Evolutionary conservation across 2,329 filamentous ascomycete genomes (phyloP).

Genomic region (Xylariaceae sp.): DNA sequence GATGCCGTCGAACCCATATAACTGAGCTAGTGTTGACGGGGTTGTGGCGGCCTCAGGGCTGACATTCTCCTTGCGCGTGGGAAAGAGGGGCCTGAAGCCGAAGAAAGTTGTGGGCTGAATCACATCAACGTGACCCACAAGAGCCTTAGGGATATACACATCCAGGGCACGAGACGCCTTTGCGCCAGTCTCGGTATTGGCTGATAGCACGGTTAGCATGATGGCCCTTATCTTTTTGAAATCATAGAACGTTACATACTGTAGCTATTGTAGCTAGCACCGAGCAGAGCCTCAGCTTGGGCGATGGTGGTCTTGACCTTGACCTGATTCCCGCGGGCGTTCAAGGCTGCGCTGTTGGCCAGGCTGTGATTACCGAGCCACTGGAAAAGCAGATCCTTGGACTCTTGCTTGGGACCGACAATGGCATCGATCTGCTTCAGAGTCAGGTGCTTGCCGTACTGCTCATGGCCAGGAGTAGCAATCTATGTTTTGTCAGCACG

Average conservation of each 20-base stretch:
- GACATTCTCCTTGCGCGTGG: background rate
- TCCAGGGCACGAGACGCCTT: slow-evolving; percentile 1
- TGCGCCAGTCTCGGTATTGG: slow-evolving; percentile 3
- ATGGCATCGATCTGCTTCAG: slow-evolving; percentile 8
- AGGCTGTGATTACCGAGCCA: slow-evolving; percentile 9
- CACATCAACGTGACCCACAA: slow-evolving; percentile 5
- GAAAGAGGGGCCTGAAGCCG: slow-evolving; percentile 2
- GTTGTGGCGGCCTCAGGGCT: slow-evolving; percentile 1
- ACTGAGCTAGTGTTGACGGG: background rate
- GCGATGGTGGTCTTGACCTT: slow-evolving; percentile 6
- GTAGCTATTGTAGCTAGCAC: slow-evolving; percentile 4
- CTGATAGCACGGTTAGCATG: no score
- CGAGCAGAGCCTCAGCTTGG: slow-evolving; percentile 6
- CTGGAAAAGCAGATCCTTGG: slow-evolving; percentile 9
- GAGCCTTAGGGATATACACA: slow-evolving; percentile 4
- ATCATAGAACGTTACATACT: no score
- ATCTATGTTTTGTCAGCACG: slow-evolving; percentile 7
- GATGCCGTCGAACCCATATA: slow-evolving; percentile 3
- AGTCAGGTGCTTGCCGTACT: slow-evolving; percentile 11
- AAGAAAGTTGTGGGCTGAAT: slow-evolving; percentile 11
- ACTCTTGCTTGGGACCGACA: slow-evolving; percentile 5
- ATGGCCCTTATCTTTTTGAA: no score
- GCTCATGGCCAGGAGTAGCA: slow-evolving; percentile 8
- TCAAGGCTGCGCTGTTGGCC: slow-evolving; percentile 3
- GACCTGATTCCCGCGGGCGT: slow-evolving; percentile 7